Evolutionary conservation across 441 rosid species (phyloP).

Genomic region (Kokia cookei): DNA sequence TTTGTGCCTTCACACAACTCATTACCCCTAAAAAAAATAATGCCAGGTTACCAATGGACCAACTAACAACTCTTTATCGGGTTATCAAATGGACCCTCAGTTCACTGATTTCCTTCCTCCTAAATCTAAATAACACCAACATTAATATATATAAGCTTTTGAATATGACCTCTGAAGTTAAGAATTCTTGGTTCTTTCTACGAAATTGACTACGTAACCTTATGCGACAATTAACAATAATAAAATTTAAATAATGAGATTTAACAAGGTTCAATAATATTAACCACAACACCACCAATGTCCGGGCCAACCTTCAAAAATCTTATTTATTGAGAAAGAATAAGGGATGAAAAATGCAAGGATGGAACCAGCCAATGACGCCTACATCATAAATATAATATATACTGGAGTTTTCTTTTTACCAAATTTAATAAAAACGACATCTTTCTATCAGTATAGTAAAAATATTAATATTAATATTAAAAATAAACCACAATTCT

Average conservation of each 20-base stretch:
- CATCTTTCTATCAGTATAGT: no score
- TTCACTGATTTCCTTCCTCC: neutral
- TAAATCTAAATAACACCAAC: neutral
- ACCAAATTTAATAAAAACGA: no score
- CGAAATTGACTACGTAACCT: neutral
- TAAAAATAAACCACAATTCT: no score
- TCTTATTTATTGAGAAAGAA: no score
- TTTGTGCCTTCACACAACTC: neutral
- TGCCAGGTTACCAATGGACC: neutral
- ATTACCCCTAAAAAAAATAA: neutral
- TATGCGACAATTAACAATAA: neutral
- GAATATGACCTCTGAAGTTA: neutral
- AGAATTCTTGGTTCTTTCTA: neutral
- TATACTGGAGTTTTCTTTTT: no score
- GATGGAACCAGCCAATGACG: no score
- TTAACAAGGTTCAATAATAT: neutral
- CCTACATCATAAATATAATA: no score
- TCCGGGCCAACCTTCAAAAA: no score
- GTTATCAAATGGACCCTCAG: neutral
- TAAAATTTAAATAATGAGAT: neutral
- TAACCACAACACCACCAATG: neutral
- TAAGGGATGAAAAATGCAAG: no score
- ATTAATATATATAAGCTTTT: neutral
- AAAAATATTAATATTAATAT: no score
- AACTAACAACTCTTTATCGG: neutral